Conservation (phyloP, 306 rosid species). For the Cucurbita maxima region DNA sequence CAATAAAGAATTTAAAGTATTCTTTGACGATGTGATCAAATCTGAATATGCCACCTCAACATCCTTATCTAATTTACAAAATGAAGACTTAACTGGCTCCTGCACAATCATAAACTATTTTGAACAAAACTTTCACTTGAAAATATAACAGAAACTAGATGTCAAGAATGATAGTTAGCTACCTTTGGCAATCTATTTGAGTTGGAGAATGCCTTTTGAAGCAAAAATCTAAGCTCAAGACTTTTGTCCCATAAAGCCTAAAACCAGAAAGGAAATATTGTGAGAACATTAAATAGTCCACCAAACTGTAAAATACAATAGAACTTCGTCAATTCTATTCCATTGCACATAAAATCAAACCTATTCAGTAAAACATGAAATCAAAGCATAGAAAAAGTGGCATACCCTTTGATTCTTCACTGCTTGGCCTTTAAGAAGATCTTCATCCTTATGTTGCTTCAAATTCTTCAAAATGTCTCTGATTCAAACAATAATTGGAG, state of each 20-base stretch:
- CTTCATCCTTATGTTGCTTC: conserved; percentile 73
- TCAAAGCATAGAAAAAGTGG: background rate
- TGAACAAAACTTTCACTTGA: background rate
- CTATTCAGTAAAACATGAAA: background rate
- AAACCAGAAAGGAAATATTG: background rate
- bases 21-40: conserved; percentile 49
- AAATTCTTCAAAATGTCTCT: conserved; percentile 60
- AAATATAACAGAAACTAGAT: background rate
- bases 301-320: background rate
- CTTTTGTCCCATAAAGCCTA: conserved; percentile 85
- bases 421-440: conserved; percentile 76
- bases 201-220: conserved; percentile 67
- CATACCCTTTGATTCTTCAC: conserved; percentile 76
- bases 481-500: background rate
- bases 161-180: background rate
- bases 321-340: background rate
- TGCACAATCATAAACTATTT: conserved; percentile 20
- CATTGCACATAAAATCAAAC: background rate
- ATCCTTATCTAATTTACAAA: conserved; percentile 42
- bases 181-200: conserved; percentile 90
- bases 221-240: conserved; percentile 69
- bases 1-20: conserved; percentile 58
- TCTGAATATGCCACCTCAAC: conserved; percentile 48
- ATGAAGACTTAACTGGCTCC: conserved; percentile 53
- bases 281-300: background rate